Evolutionary conservation across 306 rosid genomes (phyloP).

Genomic region (Medicago arabica): DNA sequence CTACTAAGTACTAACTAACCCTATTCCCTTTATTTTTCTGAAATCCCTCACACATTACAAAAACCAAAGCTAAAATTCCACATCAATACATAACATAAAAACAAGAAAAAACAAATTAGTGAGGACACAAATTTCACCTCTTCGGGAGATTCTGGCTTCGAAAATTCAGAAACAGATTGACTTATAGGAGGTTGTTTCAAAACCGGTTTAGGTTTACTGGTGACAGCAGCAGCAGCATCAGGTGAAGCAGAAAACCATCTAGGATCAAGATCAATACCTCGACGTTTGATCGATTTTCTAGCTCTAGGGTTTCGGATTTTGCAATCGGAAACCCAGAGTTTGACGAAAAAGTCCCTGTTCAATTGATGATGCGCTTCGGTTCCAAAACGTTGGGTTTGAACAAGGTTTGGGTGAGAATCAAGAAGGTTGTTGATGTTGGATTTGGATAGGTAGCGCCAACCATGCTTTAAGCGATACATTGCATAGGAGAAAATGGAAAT

Average conservation of each 20-base stretch:
- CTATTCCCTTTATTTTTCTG: too few relatives aligned
- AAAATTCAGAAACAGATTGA: constrained; percentile 61
- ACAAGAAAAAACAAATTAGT: neutral
- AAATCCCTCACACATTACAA: neutral
- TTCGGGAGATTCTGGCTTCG: constrained; percentile 63
- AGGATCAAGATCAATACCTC: constrained; percentile 33
- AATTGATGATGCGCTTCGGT: constrained; percentile 41
- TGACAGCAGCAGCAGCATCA: neutral
- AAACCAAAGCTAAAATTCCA: neutral
- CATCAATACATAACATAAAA: neutral
- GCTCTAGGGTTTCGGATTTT: constrained; percentile 40
- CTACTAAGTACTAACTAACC: too few relatives aligned
- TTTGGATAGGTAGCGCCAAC: constrained; percentile 36
- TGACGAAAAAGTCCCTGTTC: constrained; percentile 63
- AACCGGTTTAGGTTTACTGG: constrained; percentile 4
- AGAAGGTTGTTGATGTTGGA: constrained; percentile 16
- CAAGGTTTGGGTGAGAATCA: constrained; percentile 33
- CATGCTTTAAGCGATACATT: constrained; percentile 49
- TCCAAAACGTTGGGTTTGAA: constrained; percentile 54
- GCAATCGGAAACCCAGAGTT: constrained; percentile 70
- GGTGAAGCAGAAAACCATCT: constrained; percentile 50
- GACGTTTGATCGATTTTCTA: constrained; percentile 34
- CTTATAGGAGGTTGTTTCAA: constrained; percentile 77
- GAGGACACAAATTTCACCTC: constrained; percentile 55
- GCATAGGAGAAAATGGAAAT: neutral